Conservation (phyloP, 2,329 filamentous ascomycete species). For the Diaporthe destruens region DNA sequence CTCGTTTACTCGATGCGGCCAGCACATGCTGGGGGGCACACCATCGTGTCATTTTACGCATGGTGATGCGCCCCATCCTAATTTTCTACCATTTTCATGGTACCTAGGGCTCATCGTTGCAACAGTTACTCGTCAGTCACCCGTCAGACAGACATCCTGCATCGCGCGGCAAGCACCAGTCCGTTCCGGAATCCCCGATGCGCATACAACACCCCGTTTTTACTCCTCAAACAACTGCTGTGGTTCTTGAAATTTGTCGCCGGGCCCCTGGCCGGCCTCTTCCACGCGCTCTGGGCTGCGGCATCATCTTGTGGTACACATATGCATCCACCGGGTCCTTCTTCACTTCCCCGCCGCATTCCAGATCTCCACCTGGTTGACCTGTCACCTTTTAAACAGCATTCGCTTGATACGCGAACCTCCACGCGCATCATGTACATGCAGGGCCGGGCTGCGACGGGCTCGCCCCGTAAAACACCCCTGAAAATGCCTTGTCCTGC, state of each 20-base stretch:
- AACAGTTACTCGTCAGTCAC: constrained; percentile 18
- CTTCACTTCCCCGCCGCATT: constrained; percentile 36
- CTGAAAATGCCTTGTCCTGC: constrained; percentile 18
- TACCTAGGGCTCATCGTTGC: constrained; percentile 6
- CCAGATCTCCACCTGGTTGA: constrained; percentile 41
- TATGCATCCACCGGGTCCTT: constrained; percentile 26
- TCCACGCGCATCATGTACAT: constrained; percentile 22
- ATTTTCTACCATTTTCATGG: constrained; percentile 2
- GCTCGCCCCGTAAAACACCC: constrained; percentile 20
- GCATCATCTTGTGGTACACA: constrained; percentile 32
- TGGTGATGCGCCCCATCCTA: constrained; percentile 13
- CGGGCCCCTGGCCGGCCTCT: constrained; percentile 27
- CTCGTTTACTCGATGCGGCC: constrained; percentile 12
- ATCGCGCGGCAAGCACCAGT: constrained; percentile 18
- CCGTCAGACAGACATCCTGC: constrained; percentile 33
- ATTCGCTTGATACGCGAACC: constrained; percentile 20
- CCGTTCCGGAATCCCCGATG: constrained; percentile 22
- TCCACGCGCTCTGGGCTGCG: constrained; percentile 30
- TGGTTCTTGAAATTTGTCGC: constrained; percentile 16
- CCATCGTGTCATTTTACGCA: not conserved
- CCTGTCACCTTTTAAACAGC: constrained; percentile 36
- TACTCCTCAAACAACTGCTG: constrained; percentile 26
- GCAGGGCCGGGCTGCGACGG: constrained; percentile 13
- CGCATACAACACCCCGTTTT: not conserved
- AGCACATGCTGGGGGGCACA: not conserved